Conservation (phyloP, 148 eudicot species). For the Rhododendron simsii region DNA sequence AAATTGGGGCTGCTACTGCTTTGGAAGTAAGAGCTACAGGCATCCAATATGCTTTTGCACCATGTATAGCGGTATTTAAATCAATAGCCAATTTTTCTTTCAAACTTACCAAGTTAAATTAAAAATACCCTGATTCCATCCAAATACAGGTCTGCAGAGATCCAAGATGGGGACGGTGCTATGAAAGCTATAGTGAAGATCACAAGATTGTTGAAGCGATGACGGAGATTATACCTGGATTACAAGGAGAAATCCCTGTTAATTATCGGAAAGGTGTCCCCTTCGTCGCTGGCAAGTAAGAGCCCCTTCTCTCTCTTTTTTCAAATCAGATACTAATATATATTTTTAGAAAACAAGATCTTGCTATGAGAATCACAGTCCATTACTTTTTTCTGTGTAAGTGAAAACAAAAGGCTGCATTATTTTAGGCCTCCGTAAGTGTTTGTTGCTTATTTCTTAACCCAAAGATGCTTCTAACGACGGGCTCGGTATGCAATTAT, state of each 20-base stretch:
- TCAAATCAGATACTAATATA: not conserved
- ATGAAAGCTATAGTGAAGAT: constrained; percentile 85
- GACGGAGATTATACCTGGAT: constrained; percentile 70
- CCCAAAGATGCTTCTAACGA: not conserved
- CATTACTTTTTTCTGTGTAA: not conserved
- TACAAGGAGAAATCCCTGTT: constrained; percentile 71
- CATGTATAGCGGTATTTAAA: constrained; percentile 72
- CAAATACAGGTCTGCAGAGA: constrained; percentile 68
- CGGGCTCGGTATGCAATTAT: not conserved
- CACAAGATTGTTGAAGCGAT: constrained; percentile 61
- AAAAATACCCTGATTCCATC: not conserved
- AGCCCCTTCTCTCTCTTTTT: not conserved
- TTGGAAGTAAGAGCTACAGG: constrained; percentile 90
- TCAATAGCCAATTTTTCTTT: not conserved
- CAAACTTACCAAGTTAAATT: not conserved
- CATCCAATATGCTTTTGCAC: constrained; percentile 80
- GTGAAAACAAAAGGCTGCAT: not conserved
- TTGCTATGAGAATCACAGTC: not conserved
- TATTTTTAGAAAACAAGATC: not conserved
- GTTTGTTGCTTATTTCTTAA: not conserved
- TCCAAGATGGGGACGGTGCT: constrained; percentile 93
- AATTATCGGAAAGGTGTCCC: constrained; percentile 58
- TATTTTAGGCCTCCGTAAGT: not conserved
- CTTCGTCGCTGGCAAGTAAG: constrained; percentile 65
- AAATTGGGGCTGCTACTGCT: constrained; percentile 84